These are phyloP conservation scores for Aspergillus transmontanensis DNA, from an alignment of 2,329 filamentous ascomycete genomes.

Conservation along the genomic window DNA sequence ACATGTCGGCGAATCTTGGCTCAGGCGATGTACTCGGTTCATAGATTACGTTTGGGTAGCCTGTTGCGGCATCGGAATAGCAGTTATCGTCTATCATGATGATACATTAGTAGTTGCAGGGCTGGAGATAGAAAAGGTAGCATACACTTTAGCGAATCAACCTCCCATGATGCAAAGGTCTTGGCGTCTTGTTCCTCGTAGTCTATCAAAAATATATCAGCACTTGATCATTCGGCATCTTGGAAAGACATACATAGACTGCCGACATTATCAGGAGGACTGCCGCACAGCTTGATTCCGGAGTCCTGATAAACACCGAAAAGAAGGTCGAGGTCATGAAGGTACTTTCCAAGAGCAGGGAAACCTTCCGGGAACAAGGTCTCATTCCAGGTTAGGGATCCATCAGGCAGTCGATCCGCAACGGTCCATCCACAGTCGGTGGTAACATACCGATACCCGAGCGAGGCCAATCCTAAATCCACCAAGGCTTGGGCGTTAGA, in stretches of 20 bases:
- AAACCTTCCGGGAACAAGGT: conserved; percentile 47
- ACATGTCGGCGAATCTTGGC: conserved; percentile 52
- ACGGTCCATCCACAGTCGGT: conserved; percentile 62
- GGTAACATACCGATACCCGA: conserved; percentile 60
- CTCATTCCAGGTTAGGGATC: conserved; percentile 46
- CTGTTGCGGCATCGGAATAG: conserved; percentile 45
- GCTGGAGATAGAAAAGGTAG: accelerated
- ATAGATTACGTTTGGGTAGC: conserved; percentile 47
- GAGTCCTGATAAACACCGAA: conserved; percentile 52
- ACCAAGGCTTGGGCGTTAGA: conserved; percentile 58
- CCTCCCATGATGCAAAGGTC: conserved; percentile 37
- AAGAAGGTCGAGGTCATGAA: conserved; percentile 44
- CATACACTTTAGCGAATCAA: conserved; percentile 55
- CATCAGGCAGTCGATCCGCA: conserved; percentile 37
- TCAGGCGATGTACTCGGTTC: conserved; percentile 44
- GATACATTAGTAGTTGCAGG: not conserved
- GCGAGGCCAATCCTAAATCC: conserved; percentile 52
- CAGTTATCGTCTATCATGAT: conserved; percentile 51
- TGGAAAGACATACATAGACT: conserved; percentile 39
- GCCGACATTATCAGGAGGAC: conserved; percentile 34
- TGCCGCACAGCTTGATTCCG: conserved; percentile 45
- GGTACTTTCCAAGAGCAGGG: conserved; percentile 41
- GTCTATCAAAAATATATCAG: conserved; percentile 27
- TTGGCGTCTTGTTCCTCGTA: conserved; percentile 48
- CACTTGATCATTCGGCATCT: conserved; percentile 20